Evolutionary conservation across 345 rosid genomes (phyloP), one percentile per base, ranked within the genome.

Genomic region (Pseudoturritis turrita): DNA sequence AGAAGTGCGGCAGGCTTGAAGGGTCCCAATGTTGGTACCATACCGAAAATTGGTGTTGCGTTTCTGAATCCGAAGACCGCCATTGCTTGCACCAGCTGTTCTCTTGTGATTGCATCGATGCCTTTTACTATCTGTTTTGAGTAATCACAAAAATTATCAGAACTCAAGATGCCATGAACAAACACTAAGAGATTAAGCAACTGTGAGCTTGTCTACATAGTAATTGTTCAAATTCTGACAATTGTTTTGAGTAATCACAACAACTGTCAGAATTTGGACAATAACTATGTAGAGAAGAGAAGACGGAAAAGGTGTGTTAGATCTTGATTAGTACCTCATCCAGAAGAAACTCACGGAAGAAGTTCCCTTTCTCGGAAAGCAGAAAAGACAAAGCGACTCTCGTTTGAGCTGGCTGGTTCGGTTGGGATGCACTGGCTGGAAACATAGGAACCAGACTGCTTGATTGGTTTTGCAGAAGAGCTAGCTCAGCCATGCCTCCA

Each of bases 401-500:
- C 22, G 97, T 91, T 82, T 85, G 90, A 70, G 82, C 57, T 62
- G 89, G 97, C 70, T 87, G 83, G 26, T 69, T 67, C 36, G 80
- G 67, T 76, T 84, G 91, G 74, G 86, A 73, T 67, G 70, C 52
- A 62, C 19, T 79, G 31, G 72, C 40, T 17, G 78, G 65, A 68
- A 89, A 75, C 60, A 60, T 74, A 51, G 96, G 84, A 58, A 67
- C 23, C 17, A 61, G 33, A 33, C 61, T 57, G 70, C 53, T 70
- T 21, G 77, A 71, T 75, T 78, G 87, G 72, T 39, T 80, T 74
- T 79, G 87, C 61, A 89, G 9, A 73, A 89, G 70, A 62, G 97
- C 98, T 19, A 94, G 83, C 74, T 82, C 97, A n/a, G 95, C 97
- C 98, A 94, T 94, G 62, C 83, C 74, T 63, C 97, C 97, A 49